These are phyloP conservation scores for Boletus tylopilopsis DNA, from an alignment of 768 basidiomycete genomes.

Conservation along the genomic window DNA sequence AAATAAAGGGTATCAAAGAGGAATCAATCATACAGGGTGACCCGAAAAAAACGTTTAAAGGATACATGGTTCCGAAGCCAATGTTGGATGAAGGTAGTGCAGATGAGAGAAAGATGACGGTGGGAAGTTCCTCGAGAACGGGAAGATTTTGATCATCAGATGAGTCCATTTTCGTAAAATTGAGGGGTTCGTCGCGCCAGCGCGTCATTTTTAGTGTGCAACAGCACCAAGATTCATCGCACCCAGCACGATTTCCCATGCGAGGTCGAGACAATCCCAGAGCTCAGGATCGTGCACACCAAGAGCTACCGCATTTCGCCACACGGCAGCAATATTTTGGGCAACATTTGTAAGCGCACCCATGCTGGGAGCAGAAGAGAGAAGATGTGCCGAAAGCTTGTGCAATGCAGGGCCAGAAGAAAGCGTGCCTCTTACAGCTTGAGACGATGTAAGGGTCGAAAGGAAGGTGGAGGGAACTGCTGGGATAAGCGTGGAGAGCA, in stretches of 20 bases:
- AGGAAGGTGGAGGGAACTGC: conserved; percentile 27
- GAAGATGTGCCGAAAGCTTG: conserved; percentile 51
- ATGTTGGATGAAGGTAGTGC: conserved; percentile 16
- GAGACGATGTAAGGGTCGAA: conserved; percentile 28
- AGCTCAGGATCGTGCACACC: conserved; percentile 62
- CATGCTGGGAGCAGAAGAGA: conserved; percentile 40
- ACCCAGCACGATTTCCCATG: conserved; percentile 65
- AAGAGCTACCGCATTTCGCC: conserved; percentile 69
- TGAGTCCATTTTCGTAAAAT: conserved; percentile 18
- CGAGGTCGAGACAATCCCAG: conserved; percentile 63
- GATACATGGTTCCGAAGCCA: conserved; percentile 28
- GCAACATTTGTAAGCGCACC: conserved; percentile 48
- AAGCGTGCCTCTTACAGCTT: conserved; percentile 38
- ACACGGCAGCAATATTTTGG: conserved; percentile 56
- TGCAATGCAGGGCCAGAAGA: conserved; percentile 51
- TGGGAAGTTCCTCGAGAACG: conserved; percentile 19
- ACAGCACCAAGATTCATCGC: conserved; percentile 54
- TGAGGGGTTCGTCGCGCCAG: conserved; percentile 17
- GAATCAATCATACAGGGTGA: conserved; percentile 18
- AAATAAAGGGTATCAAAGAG: conserved; percentile 28
- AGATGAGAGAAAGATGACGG: conserved; percentile 23
- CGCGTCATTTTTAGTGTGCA: conserved; percentile 24
- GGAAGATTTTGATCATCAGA: conserved; percentile 10
- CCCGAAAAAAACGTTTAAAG: conserved; percentile 15
- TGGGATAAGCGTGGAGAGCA: conserved; percentile 50